Evolutionary conservation across 176 grass and related monocot genomes (phyloP).

Genomic region (Elymus sibiricus): DNA sequence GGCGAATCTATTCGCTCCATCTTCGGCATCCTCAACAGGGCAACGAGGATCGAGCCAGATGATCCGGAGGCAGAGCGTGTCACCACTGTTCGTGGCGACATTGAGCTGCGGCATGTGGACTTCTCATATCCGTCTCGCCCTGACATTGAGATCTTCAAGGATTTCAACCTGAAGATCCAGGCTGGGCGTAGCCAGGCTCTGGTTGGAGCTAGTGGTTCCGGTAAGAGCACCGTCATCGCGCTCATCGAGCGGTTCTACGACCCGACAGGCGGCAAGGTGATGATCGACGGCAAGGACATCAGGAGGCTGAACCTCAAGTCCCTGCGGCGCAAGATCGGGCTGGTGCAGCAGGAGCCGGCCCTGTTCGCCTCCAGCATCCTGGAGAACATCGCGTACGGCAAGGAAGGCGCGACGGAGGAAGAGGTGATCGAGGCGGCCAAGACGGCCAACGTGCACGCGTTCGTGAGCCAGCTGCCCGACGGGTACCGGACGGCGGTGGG

Average conservation of each 20-base stretch:
- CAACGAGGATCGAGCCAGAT: constrained; percentile 71
- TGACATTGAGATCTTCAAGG: constrained; percentile 89
- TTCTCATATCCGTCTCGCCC: constrained; percentile 77
- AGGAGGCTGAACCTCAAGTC: constrained; percentile 73
- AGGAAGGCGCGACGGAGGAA: constrained; percentile 69
- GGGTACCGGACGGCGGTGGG: constrained; percentile 82
- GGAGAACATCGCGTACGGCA: constrained; percentile 94
- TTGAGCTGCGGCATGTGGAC: constrained; percentile 87
- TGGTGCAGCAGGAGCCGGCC: constrained; percentile 92
- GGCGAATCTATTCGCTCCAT: constrained; percentile 86
- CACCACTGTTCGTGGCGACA: constrained; percentile 63
- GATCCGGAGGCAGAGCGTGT: constrained; percentile 80
- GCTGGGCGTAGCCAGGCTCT: constrained; percentile 87
- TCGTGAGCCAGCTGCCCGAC: constrained; percentile 67
- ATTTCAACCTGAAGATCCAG: constrained; percentile 92
- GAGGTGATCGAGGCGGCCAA: constrained; percentile 77
- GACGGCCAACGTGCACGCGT: constrained; percentile 77
- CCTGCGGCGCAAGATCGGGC: constrained; percentile 70
- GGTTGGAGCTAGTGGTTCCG: constrained; percentile 80
- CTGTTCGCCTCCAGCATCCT: constrained; percentile 89
- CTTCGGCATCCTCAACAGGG: constrained; percentile 81
- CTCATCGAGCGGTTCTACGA: constrained; percentile 94
- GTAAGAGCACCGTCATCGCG: constrained; percentile 92
- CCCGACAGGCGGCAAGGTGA: constrained; percentile 65
- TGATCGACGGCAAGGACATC: constrained; percentile 85